phyloP scores from a whole-genome alignment of 805 yeast species.

The Maudiozyma pseudohumilis region DNA sequence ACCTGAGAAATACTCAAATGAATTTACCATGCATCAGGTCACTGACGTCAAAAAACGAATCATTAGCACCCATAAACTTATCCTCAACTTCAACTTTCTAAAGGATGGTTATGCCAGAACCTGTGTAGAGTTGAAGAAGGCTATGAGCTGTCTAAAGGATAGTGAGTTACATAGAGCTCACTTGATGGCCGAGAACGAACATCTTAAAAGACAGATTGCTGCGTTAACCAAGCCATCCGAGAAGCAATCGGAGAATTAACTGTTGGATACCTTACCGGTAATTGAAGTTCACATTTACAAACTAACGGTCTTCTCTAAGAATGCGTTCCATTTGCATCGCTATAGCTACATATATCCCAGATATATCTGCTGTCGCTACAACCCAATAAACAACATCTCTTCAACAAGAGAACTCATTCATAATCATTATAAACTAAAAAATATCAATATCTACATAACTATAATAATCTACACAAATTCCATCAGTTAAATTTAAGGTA shows the following conservation, averaged over 20 bases:
- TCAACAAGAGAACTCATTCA: neutral
- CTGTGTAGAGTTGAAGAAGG: conserved; percentile 26
- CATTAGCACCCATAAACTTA: conserved; percentile 26
- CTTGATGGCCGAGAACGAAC: conserved; percentile 30
- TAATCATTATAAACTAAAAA: neutral
- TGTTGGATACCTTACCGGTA: too few relatives aligned
- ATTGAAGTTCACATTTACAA: neutral
- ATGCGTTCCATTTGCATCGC: neutral
- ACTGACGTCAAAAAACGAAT: conserved; percentile 26
- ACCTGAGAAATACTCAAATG: conserved; percentile 21
- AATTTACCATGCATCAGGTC: conserved; percentile 25
- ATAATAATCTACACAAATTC: neutral
- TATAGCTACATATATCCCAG: neutral
- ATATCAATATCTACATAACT: neutral
- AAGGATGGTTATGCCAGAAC: conserved; percentile 29
- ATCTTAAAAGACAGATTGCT: conserved; percentile 23
- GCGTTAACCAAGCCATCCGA: conserved; percentile 6
- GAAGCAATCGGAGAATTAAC: neutral
- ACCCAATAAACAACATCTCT: neutral
- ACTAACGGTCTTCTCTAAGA: neutral
- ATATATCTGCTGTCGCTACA: neutral
- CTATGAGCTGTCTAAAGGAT: conserved; percentile 27
- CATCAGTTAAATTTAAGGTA: neutral
- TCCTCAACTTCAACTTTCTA: conserved; percentile 25
- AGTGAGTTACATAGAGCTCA: conserved; percentile 32